Evolutionary conservation across 202 grass and related monocot species (phyloP), one percentile per base, ranked within the genome.

Genomic region (Musa balbisiana): DNA sequence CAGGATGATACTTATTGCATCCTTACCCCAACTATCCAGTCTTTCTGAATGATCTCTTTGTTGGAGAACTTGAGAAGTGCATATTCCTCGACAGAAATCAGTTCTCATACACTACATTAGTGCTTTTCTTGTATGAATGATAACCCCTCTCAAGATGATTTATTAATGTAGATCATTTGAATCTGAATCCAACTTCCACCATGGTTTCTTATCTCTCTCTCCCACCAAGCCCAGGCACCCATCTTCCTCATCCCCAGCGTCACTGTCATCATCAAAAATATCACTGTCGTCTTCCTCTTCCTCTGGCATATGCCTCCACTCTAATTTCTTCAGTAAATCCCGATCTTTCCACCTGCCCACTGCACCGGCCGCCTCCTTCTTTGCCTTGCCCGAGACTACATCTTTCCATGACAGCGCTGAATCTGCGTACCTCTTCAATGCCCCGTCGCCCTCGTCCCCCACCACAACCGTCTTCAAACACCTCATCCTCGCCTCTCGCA

Each of bases 401-500:
- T 77, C 75, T 49, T 77, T 77, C 87, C 90, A 89, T 52, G 51
- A 82, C 62, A 89, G 89, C 20, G 78, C 62, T 10, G 78, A 80
- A 66, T 92, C 85, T 0, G 87, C 83, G 80, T 10, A 72, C 80
- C 87, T 85, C 68, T 69, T 85, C 20, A 89, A 71, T 55, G 71
- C 78, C 0, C 78, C 78, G n/a, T 77, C 75, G 2, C 69, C 72
- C 75, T 92, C 85, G 33, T 80, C 78, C 26, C 85, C 80, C 10
- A 89, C 81, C 8, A 92, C 83, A 62, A 92, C 84, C 16, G 80
- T 87, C 52, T 82, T 71, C 43, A 92, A 65, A 52, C 85, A 71
- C 69, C 81, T 85, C 78, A 81, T 80, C 71, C 49, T 81, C 10
- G 85, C 87, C 25, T 83, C 72, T 11, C 71, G 64, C 26, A 92